Evolutionary conservation across 192 early-diverging fungal genomes (phyloP), one percentile per base, ranked within the genome.

Genomic region (Coemansia sp.): DNA sequence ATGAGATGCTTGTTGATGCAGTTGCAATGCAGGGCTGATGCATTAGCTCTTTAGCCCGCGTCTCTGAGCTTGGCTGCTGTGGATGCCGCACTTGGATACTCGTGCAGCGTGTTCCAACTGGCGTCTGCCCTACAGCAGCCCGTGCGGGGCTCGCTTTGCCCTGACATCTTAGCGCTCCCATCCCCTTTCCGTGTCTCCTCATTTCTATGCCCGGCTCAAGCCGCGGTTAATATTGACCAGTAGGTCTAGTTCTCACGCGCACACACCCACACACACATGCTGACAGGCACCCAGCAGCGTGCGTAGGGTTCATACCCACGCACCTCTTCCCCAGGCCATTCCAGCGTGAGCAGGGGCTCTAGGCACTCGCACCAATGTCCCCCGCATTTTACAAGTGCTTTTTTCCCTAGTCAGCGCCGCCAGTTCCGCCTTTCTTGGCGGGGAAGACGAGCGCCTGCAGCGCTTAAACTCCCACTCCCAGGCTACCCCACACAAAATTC

Each of bases 291-390:
- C 6, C 11, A 14, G 18, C 21, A 18, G 48, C 58, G 30, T 60
- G 58, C 10, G 27, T 48, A 14, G 9, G 47, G 11, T 38, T 50
- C 46, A 60, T 48, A 42, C 49, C 58, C 58, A 42, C 58, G 24
- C 58, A 50, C 47, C 27, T 60, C 1, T 30, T 60, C 48, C 58
- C 48, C 58, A 60, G 31, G 28, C 58, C 24, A 27, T 22, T 30
- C 16, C 16, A 28, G 25, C 44, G 25, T 35, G 33, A 28, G 32
- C 30, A 0, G 21, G 21, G 24, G 45, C 44, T 58, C 56, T 47
- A 58, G 56, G 56, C 40, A 28, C 27, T 31, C 21, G 56, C 32
- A 22, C 12, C 56, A 18, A 19, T 21, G 28, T 40, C 27, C 31
- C 44, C 56, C 56, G 19, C 58, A 60, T 33, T 60, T 32, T 3